phyloP scores from a whole-genome alignment of 208 protist species.

The Acanthamoeba lenticulata region DNA sequence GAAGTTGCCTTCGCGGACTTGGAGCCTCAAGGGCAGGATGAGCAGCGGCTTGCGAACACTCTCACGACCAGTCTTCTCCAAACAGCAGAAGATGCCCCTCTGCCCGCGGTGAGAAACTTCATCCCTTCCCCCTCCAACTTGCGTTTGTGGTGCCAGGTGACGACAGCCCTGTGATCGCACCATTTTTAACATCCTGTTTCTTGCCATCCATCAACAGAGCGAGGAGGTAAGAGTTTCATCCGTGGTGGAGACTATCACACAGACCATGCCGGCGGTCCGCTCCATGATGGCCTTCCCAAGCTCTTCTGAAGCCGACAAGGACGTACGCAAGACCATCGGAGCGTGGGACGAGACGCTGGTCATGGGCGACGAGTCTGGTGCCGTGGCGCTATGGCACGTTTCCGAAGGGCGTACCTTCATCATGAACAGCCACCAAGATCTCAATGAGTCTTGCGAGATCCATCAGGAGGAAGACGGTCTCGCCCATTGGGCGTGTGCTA shows the following conservation, averaged over 20 bases:
- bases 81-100: too few species aligned
- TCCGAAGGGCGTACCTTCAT: constrained; percentile 6
- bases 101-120: too few species aligned
- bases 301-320: neutral
- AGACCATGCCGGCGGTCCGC: neutral
- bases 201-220: neutral
- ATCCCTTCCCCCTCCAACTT: too few species aligned
- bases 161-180: too few species aligned
- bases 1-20: too few species aligned
- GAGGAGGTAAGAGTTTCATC: neutral
- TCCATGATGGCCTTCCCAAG: neutral
- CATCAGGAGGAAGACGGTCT: neutral
- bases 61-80: too few species aligned
- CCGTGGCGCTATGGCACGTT: neutral
- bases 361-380: neutral
- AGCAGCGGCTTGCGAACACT: too few species aligned
- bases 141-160: too few species aligned
- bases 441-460: neutral
- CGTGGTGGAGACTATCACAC: neutral
- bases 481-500: neutral
- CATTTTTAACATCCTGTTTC: neutral
- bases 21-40: too few species aligned
- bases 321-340: neutral
- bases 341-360: neutral
- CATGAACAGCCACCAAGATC: neutral